A percentile compares a stretch with the other conserved stretches of the same genome.
Conservation (phyloP, 2,329 filamentous ascomycete species). For the Aquanectria penicillioides region DNA sequence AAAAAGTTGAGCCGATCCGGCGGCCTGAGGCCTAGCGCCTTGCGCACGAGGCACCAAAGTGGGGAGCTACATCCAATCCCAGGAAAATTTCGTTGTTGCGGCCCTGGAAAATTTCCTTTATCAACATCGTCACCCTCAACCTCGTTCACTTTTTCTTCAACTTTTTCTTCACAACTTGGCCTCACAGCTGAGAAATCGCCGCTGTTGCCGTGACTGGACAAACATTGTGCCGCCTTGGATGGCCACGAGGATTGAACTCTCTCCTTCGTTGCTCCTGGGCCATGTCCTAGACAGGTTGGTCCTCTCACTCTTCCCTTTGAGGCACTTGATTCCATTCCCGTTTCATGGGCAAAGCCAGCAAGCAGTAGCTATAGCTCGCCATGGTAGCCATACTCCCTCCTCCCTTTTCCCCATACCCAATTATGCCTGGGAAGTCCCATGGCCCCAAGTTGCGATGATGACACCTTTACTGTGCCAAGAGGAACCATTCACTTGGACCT, state of each 20-base stretch:
- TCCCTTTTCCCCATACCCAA: not conserved
- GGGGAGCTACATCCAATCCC: conserved; percentile 37
- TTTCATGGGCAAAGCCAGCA: not conserved
- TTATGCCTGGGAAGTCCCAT: conserved; percentile 7
- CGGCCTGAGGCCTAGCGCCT: conserved; percentile 38
- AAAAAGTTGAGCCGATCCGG: too few relatives aligned
- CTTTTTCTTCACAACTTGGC: conserved; percentile 26
- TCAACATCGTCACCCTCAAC: conserved; percentile 30
- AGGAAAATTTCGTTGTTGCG: conserved; percentile 37
- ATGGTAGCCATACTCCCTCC: conserved; percentile 13
- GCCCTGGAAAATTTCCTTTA: conserved; percentile 20
- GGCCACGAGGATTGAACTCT: conserved; percentile 37
- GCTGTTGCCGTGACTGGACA: conserved; percentile 31
- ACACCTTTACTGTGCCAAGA: conserved; percentile 69
- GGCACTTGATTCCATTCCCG: not conserved
- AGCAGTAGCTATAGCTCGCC: too few relatives aligned
- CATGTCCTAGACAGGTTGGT: conserved; percentile 47
- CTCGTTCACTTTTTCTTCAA: conserved; percentile 19
- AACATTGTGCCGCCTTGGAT: conserved; percentile 38
- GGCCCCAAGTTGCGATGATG: conserved; percentile 62
- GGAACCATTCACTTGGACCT: conserved; percentile 66
- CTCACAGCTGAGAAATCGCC: conserved; percentile 28
- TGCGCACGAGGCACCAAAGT: conserved; percentile 46
- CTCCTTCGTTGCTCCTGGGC: conserved; percentile 38
- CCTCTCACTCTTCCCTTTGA: conserved; percentile 6